Percentiles rank a stretch among this genome's conserved stretches.
These are phyloP conservation scores for Termitomyces sp. DNA, from an alignment of 768 basidiomycete genomes.

Conservation along the genomic window DNA sequence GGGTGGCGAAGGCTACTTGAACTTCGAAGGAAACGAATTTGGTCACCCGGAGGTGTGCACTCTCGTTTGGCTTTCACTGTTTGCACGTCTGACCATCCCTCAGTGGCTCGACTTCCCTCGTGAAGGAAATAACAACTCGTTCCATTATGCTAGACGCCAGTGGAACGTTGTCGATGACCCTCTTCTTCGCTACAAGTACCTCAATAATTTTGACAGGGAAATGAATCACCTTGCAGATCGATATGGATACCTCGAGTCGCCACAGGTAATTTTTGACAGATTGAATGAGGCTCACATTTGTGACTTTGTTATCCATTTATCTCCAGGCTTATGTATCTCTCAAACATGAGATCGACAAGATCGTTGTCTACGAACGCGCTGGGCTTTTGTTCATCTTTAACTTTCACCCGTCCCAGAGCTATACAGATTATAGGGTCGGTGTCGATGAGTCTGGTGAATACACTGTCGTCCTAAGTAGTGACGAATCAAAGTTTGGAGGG, in stretches of 20 bases:
- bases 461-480: slow-evolving; percentile 70
- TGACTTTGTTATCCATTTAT: background rate
- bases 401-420: slow-evolving; percentile 90
- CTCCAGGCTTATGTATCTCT: slow-evolving; percentile 85
- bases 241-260: slow-evolving; percentile 78
- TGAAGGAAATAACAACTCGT: slow-evolving; percentile 91
- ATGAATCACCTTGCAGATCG: slow-evolving; percentile 87
- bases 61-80: background rate
- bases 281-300: background rate
- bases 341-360: slow-evolving; percentile 91
- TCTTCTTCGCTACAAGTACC: slow-evolving; percentile 85
- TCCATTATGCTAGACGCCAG: slow-evolving; percentile 94
- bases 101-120: slow-evolving; percentile 99
- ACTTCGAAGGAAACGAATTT: slow-evolving; percentile 98
- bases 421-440: slow-evolving; percentile 91
- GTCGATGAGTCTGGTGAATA: slow-evolving; percentile 86
- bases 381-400: slow-evolving; percentile 96
- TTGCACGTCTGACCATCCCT: slow-evolving; percentile 2
- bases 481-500: slow-evolving; percentile 86
- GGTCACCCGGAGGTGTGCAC: slow-evolving; percentile 88
- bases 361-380: slow-evolving; percentile 91
- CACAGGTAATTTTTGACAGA: slow-evolving; percentile 45
- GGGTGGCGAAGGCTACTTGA: slow-evolving; percentile 96
- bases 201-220: slow-evolving; percentile 88
- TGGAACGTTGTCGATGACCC: slow-evolving; percentile 92